Evolutionary conservation across 805 yeast genomes (phyloP).

Genomic region (Ogataea pilisensis): DNA sequence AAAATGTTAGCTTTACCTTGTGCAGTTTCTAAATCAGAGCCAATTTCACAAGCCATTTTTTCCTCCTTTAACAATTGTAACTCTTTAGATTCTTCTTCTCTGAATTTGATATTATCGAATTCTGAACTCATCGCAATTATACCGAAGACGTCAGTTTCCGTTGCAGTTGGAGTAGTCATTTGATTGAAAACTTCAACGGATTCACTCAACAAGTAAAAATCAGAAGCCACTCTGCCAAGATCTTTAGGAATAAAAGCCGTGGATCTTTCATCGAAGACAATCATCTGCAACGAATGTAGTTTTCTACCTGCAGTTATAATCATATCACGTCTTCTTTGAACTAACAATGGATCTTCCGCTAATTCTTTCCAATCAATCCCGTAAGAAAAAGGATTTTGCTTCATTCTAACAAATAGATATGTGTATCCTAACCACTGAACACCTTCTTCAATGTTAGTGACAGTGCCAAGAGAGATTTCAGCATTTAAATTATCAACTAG

Average conservation of each 20-base stretch:
- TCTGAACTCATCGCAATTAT: slow-evolving; percentile 91
- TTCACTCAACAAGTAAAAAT: slow-evolving; percentile 80
- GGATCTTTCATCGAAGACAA: slow-evolving; percentile 81
- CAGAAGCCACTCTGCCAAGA: slow-evolving; percentile 91
- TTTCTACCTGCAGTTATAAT: slow-evolving; percentile 75
- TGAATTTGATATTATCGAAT: slow-evolving; percentile 81
- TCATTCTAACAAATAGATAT: slow-evolving; percentile 89
- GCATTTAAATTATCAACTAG: slow-evolving; percentile 93
- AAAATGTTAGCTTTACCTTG: slow-evolving; percentile 86
- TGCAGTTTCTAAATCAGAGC: slow-evolving; percentile 67
- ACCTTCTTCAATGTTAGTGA: slow-evolving; percentile 90
- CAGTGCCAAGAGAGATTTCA: slow-evolving; percentile 92
- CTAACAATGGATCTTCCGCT: slow-evolving; percentile 74
- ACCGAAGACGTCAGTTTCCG: slow-evolving; percentile 87
- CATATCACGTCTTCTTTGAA: slow-evolving; percentile 70
- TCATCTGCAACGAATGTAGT: slow-evolving; percentile 87
- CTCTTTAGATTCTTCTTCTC: slow-evolving; percentile 85
- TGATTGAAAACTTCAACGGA: slow-evolving; percentile 87
- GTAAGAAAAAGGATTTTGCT: slow-evolving; percentile 86
- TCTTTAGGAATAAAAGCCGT: slow-evolving; percentile 81
- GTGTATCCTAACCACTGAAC: slow-evolving; percentile 98
- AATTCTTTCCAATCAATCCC: slow-evolving; percentile 88
- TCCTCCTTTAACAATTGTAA: slow-evolving; percentile 55
- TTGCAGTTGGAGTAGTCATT: slow-evolving; percentile 75
- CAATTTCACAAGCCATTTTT: slow-evolving; percentile 75